These are phyloP conservation scores for Gentiana straminea DNA, from an alignment of 257 asterid species.

Conservation along the genomic window DNA sequence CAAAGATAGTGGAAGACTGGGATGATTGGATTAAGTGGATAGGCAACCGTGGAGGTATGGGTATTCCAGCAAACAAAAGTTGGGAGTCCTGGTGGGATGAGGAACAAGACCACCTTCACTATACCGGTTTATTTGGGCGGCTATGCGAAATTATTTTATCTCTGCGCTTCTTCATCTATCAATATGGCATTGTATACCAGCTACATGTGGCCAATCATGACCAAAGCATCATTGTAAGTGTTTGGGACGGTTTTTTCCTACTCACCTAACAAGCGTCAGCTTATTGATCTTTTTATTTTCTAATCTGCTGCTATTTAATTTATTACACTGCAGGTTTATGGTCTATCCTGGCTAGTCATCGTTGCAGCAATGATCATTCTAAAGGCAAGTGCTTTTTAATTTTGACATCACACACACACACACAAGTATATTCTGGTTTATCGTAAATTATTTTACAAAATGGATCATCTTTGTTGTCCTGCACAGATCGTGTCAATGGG, in stretches of 20 bases:
- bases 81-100: constrained; percentile 99
- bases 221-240: constrained; percentile 55
- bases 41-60: constrained; percentile 65
- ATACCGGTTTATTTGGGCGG: constrained; percentile 61
- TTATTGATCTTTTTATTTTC: not conserved
- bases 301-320: constrained; percentile 2
- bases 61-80: constrained; percentile 81
- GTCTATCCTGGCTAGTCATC: constrained; percentile 83
- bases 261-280: too few relatives aligned
- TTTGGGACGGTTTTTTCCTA: too few relatives aligned
- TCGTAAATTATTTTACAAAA: too few relatives aligned
- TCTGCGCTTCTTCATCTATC: constrained; percentile 72
- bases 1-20: constrained; percentile 89
- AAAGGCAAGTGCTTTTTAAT: constrained; percentile 36
- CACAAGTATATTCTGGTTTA: not conserved
- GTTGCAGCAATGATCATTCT: constrained; percentile 59
- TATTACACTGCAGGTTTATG: constrained; percentile 51
- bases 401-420: not conserved
- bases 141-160: constrained; percentile 62
- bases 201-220: constrained; percentile 48
- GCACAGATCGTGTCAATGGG: constrained; percentile 89
- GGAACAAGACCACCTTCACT: constrained; percentile 80
- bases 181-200: constrained; percentile 88
- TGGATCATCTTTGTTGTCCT: not conserved
- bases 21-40: constrained; percentile 97